These are phyloP conservation scores for Logfia minima DNA, from an alignment of 129 eudicot genomes.

Conservation along the genomic window DNA sequence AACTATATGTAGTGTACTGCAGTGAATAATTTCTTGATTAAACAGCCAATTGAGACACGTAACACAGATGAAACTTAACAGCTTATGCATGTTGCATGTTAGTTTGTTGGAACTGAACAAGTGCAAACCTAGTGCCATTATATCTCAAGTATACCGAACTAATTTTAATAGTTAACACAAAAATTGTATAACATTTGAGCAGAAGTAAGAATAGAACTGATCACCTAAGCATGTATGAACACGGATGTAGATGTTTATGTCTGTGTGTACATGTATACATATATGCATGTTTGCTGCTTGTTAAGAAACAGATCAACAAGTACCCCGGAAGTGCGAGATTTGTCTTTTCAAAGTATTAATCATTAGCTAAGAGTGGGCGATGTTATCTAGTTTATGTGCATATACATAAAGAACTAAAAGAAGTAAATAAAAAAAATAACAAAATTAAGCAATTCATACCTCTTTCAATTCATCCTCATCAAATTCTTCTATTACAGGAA, in stretches of 20 bases:
- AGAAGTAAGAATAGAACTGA: background rate
- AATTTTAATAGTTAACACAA: background rate
- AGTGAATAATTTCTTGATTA: background rate
- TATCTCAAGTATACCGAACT: background rate
- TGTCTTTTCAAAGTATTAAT: background rate
- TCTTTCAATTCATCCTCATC: slow-evolving; percentile 76
- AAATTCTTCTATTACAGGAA: slow-evolving; percentile 77
- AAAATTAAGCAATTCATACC: slow-evolving; percentile 37
- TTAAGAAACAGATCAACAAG: background rate
- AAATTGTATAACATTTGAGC: background rate
- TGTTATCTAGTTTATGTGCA: background rate
- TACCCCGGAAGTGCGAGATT: background rate
- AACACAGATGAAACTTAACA: background rate
- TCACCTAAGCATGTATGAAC: background rate
- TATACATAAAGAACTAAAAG: background rate
- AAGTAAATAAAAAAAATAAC: background rate
- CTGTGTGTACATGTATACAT: background rate
- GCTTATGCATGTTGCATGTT: background rate
- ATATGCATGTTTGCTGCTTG: background rate
- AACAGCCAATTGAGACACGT: background rate
- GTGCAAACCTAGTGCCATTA: background rate
- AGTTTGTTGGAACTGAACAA: background rate
- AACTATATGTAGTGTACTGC: background rate
- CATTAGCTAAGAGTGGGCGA: background rate
- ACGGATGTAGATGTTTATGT: background rate